Base-by-base conservation (phyloP, 495 filamentous ascomycete genomes). In the Podospora comata region DNA sequence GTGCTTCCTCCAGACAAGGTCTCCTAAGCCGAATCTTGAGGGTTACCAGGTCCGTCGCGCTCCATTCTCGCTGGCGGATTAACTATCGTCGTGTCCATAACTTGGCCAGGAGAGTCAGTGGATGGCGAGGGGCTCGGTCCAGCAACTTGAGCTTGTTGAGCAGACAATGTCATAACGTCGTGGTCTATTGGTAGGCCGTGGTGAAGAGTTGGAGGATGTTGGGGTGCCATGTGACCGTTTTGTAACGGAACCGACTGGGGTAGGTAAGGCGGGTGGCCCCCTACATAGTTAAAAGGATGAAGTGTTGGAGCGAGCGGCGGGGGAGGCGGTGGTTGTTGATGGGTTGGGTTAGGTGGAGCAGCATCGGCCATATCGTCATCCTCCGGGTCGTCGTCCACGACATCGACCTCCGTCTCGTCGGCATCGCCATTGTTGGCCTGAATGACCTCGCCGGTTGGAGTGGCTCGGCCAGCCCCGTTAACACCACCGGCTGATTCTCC, bases 401-500 rank as follows among this genome's bases (percentile, higher is more conserved):
- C 16, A 16, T 68, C 70, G 54, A 66, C 66, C 23, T 72, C 69
- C n/a, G 66, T 48, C 16, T 65, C 55, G 61, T 64, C 67, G 66
- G 48, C 57, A 66, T 69, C 60, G 65, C 11, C 55, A 34, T 55
- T 65, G 30, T 62, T 60, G 19, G 64, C 26, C 20, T 58, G 68
- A 16, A 66, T 18, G 28, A n/a, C 27, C 20, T 18, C 39, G 26
- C 30, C 26, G 26, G 64, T 39, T 68, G 30, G 20, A 18, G 30
- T 68, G 68, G 5, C 44, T 54, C 44, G 4, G 60, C 20, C 19
- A 72, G 63, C 67, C 68, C 23, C 55, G 44, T 4, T 30, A 5
- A 55, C 60, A 28, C 16, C 6, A 18, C 6, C 53, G 9, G 23
- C 18, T 18, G 30, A 30, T 44, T 23, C 16, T 3, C 64, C 5